Evolutionary conservation across 225 moss, liverwort and hornwort species (phyloP).

Genomic region (Rhytidiadelphus loreus): DNA sequence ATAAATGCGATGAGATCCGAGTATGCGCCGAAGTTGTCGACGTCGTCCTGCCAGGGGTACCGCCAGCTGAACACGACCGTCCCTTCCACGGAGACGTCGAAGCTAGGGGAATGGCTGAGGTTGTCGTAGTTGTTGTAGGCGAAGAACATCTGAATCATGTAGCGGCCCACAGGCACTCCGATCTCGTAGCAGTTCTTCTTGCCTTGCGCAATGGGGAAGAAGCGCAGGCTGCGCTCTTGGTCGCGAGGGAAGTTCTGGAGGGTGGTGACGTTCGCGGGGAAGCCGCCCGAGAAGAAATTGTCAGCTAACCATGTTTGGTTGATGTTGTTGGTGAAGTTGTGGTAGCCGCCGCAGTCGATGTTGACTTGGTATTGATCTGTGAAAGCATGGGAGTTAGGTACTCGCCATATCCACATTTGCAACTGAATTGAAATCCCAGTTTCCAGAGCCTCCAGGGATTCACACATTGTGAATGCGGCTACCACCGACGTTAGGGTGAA

Average conservation of each 20-base stretch:
- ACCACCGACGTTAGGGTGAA: background rate
- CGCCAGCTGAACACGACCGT: constrained; percentile 91
- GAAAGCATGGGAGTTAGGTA: background rate
- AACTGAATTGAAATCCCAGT: background rate
- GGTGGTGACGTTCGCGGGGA: constrained; percentile 29
- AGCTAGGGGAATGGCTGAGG: constrained; percentile 56
- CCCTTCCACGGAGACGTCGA: constrained; percentile 88
- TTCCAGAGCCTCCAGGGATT: background rate
- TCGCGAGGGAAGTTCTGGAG: constrained; percentile 30
- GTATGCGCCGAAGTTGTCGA: constrained; percentile 55
- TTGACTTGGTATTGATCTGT: constrained; percentile 43
- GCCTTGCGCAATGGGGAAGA: constrained; percentile 65
- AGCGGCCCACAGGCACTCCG: constrained; percentile 58
- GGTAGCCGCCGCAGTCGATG: constrained; percentile 75
- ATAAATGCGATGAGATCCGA: constrained; percentile 72
- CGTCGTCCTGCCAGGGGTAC: constrained; percentile 37
- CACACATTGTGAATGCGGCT: background rate
- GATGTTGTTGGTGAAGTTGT: constrained; percentile 49
- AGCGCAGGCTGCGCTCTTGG: constrained; percentile 69
- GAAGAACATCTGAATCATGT: constrained; percentile 89
- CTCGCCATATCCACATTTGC: background rate
- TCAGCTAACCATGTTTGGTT: constrained; percentile 79
- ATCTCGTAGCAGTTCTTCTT: constrained; percentile 95
- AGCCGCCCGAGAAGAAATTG: constrained; percentile 62
- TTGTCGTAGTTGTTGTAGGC: constrained; percentile 88